Evolutionary conservation across 345 rosid species (phyloP).

Genomic region (Acer campestre): DNA sequence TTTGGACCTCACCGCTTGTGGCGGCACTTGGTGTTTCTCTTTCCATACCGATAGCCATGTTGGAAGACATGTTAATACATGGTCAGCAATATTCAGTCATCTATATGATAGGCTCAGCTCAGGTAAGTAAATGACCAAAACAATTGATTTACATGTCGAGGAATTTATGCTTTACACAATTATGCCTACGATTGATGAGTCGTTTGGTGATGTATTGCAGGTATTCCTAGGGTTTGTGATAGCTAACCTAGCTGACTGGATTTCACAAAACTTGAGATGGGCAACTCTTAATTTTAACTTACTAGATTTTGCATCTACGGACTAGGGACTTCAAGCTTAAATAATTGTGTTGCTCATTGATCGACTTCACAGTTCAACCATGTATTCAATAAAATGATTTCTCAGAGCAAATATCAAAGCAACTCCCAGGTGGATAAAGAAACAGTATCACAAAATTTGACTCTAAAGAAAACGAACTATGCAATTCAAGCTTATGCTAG

Average conservation of each 20-base stretch:
- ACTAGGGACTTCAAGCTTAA: background rate
- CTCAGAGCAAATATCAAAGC: background rate
- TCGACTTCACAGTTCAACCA: too few relatives aligned
- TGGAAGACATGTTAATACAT: constrained; percentile 45
- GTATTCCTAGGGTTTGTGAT: constrained; percentile 42
- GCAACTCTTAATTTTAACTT: constrained; percentile 1
- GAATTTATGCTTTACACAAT: background rate
- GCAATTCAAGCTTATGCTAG: background rate
- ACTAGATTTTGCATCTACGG: background rate
- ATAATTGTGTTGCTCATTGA: too few relatives aligned
- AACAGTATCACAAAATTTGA: background rate
- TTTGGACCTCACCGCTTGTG: constrained; percentile 49
- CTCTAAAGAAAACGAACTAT: background rate
- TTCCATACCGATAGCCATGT: constrained; percentile 48
- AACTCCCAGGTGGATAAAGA: background rate
- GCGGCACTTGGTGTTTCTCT: constrained; percentile 50
- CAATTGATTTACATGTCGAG: background rate
- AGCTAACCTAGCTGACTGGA: constrained; percentile 37
- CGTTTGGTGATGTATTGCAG: constrained; percentile 17
- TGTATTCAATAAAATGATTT: background rate
- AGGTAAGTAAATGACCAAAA: constrained; percentile 29
- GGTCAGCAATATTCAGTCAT: constrained; percentile 34
- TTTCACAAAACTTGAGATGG: constrained; percentile 22
- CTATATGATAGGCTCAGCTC: constrained; percentile 39
- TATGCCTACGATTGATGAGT: too few relatives aligned